A percentile compares a stretch with the other conserved stretches of the same genome.
These are phyloP conservation scores for Microbotryum lychnidis-dioicae DNA, from an alignment of 1,284 basidiomycete species.

Conservation along the genomic window DNA sequence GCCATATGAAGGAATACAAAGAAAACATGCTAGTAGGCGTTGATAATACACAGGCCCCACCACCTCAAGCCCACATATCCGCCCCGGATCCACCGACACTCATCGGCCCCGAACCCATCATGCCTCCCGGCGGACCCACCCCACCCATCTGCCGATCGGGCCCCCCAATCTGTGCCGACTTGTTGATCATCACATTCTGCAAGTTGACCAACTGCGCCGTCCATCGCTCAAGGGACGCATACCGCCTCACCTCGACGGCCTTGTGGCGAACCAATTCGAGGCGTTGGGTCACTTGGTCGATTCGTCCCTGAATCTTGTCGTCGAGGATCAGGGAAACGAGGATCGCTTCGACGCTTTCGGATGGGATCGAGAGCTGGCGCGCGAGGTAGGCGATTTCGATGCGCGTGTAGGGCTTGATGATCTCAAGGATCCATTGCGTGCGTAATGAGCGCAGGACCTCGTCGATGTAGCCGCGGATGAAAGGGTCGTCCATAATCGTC, in stretches of 20 bases:
- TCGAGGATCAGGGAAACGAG: slow-evolving; percentile 90
- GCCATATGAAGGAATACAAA: no score
- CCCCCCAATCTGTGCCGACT: slow-evolving; percentile 40
- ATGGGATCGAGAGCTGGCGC: slow-evolving; percentile 83
- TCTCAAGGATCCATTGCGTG: slow-evolving; percentile 92
- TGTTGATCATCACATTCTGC: slow-evolving; percentile 61
- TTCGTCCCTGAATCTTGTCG: slow-evolving; percentile 85
- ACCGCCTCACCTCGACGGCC: slow-evolving; percentile 72
- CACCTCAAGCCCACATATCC: no score
- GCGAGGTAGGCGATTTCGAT: slow-evolving; percentile 85
- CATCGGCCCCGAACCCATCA: not conserved
- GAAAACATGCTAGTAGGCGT: no score
- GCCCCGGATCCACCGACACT: no score
- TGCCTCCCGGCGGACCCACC: not conserved
- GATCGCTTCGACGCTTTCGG: slow-evolving; percentile 81
- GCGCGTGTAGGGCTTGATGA: slow-evolving; percentile 93
- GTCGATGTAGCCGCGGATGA: slow-evolving; percentile 88
- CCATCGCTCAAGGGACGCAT: slow-evolving; percentile 73
- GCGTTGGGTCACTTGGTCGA: slow-evolving; percentile 89
- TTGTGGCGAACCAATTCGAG: slow-evolving; percentile 83
- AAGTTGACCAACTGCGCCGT: slow-evolving; percentile 63
- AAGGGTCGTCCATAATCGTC: slow-evolving; percentile 90
- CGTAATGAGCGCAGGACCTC: slow-evolving; percentile 86
- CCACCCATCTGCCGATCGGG: not conserved
- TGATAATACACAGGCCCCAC: no score